Percentiles rank a stretch among this genome's conserved stretches.
phyloP scores from a whole-genome alignment of 192 early-diverging fungal genomes.

The Linnemannia schmuckeri region DNA sequence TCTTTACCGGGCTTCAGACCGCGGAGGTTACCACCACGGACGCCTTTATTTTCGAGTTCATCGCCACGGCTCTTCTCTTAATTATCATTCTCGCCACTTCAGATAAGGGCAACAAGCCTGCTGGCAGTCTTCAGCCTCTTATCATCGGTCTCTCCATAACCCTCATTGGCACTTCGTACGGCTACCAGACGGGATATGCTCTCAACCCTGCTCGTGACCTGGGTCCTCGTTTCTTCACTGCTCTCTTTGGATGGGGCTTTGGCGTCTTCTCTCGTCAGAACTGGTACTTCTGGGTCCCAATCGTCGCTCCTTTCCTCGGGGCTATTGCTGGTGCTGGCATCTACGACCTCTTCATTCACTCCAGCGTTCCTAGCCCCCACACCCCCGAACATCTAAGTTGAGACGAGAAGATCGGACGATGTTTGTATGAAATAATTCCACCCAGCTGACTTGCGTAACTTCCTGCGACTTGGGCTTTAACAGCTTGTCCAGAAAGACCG shows the following conservation, averaged over 20 bases:
- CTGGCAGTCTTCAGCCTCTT: constrained; percentile 63
- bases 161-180: constrained; percentile 70
- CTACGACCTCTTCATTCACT: constrained; percentile 74
- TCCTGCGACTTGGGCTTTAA: not conserved
- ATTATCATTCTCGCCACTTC: constrained; percentile 71
- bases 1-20: constrained; percentile 14
- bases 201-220: constrained; percentile 85
- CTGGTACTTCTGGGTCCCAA: constrained; percentile 78
- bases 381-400: constrained; percentile 38
- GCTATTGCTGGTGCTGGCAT: constrained; percentile 68
- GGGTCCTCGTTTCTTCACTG: constrained; percentile 77
- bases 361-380: not conserved
- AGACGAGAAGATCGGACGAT: not conserved
- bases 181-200: constrained; percentile 74
- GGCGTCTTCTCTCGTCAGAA: constrained; percentile 70
- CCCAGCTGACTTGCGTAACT: not conserved
- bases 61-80: constrained; percentile 76
- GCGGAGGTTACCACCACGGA: constrained; percentile 62
- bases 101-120: constrained; percentile 66
- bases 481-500: not conserved
- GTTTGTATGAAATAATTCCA: not conserved
- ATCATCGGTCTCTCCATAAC: constrained; percentile 70
- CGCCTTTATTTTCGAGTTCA: constrained; percentile 70
- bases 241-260: constrained; percentile 71
- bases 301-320: constrained; percentile 74